Conservation (phyloP, 2,329 filamentous ascomycete genomes). For the Fusarium transvaalense region DNA sequence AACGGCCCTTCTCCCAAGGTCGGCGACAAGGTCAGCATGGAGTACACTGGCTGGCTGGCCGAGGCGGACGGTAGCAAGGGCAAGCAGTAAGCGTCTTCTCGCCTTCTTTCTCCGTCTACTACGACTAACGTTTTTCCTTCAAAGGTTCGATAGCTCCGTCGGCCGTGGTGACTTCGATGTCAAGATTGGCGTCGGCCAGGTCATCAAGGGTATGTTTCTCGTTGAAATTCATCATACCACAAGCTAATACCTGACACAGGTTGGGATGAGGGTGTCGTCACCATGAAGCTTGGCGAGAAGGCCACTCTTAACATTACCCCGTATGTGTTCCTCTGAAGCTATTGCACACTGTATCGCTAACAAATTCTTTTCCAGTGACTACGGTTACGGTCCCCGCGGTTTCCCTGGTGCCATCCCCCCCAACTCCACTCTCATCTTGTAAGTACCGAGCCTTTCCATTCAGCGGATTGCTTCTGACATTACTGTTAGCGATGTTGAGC, state of each 20-base stretch:
- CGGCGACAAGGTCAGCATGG: constrained; percentile 84
- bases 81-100: constrained; percentile 70
- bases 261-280: constrained; percentile 86
- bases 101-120: not conserved
- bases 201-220: constrained; percentile 80
- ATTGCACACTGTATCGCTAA: constrained; percentile 31
- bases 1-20: constrained; percentile 69
- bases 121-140: constrained; percentile 22
- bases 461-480: constrained; percentile 10
- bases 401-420: constrained; percentile 83
- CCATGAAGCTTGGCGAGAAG: constrained; percentile 94
- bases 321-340: constrained; percentile 27
- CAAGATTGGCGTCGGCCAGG: constrained; percentile 82
- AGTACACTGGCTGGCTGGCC: constrained; percentile 92
- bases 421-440: constrained; percentile 85
- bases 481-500: constrained; percentile 72
- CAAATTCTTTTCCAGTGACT: constrained; percentile 62
- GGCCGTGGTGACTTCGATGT: constrained; percentile 81
- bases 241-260: constrained; percentile 59
- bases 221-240: not conserved
- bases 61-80: constrained; percentile 76
- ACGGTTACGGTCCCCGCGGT: constrained; percentile 74
- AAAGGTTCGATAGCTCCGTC: constrained; percentile 89
- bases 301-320: constrained; percentile 82
- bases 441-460: constrained; percentile 57